phyloP scores from a whole-genome alignment of 148 eudicot species.

The Arctostaphylos glauca region DNA sequence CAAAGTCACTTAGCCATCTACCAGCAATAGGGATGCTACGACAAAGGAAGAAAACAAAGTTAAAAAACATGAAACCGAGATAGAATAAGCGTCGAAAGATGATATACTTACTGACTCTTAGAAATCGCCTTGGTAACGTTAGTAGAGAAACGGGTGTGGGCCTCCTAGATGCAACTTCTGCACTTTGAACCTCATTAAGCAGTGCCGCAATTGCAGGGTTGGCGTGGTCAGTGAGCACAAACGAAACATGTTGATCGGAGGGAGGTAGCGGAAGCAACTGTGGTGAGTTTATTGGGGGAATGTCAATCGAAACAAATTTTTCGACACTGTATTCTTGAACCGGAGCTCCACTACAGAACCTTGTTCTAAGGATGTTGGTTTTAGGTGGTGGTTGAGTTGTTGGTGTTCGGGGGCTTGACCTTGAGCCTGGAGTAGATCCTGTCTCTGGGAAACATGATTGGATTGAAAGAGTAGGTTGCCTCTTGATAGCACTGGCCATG shows the following conservation, averaged over 20 bases:
- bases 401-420: no score
- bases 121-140: no score
- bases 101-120: no score
- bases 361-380: not conserved
- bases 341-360: not conserved
- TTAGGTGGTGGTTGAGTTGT: not conserved
- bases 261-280: not conserved
- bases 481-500: not conserved
- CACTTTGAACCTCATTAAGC: no score
- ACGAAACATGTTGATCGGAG: not conserved
- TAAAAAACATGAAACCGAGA: not conserved
- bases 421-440: not conserved
- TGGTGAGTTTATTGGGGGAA: not conserved
- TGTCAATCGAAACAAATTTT: not conserved
- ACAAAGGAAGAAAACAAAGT: not conserved
- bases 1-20: no score
- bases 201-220: not conserved
- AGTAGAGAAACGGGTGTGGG: no score
- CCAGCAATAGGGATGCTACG: no score
- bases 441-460: not conserved
- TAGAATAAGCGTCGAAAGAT: no score
- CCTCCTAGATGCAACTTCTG: not conserved
- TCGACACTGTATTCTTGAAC: not conserved
- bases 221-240: not conserved
- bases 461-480: not conserved